phyloP scores from a whole-genome alignment of 202 grass and related monocot genomes.

The Musa balbisiana region DNA sequence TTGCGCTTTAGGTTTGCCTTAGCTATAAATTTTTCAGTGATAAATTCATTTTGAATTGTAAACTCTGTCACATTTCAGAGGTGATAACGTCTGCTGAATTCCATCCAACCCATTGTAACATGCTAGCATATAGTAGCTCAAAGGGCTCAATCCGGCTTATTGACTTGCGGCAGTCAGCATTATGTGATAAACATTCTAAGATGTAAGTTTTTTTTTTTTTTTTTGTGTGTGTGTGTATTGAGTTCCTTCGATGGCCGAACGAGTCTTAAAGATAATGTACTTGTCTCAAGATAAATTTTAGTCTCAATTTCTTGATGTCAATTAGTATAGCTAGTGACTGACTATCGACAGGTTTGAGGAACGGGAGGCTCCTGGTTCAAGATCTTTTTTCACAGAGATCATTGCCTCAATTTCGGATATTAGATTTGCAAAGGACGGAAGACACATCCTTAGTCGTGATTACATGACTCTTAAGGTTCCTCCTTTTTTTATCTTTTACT shows the following conservation, averaged over 20 bases:
- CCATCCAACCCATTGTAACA: too few species aligned
- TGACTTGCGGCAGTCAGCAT: constrained; percentile 18
- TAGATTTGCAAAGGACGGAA: neutral
- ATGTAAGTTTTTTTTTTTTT: too few species aligned
- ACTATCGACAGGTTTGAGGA: neutral
- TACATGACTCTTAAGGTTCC: constrained; percentile 1
- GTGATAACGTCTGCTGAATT: too few species aligned
- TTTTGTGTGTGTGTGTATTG: too few species aligned
- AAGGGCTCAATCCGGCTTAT: constrained; percentile 11
- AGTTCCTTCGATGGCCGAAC: too few species aligned
- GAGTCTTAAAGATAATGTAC: neutral
- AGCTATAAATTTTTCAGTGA: neutral
- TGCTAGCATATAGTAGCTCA: constrained; percentile 21
- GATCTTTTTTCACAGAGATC: constrained; percentile 26
- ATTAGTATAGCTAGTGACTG: too few species aligned
- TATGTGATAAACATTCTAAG: too few species aligned
- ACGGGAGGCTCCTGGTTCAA: constrained; percentile 1
- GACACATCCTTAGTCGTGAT: neutral
- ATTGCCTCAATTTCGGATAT: neutral
- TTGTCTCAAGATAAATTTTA: too few species aligned
- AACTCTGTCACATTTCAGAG: constrained; percentile 9
- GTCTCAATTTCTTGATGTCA: too few species aligned
- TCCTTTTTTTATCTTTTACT: neutral
- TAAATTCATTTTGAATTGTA: neutral
- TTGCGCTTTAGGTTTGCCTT: neutral